Percentiles rank a stretch among this genome's conserved stretches.
phyloP scores from a whole-genome alignment of 2,329 filamentous ascomycete species.

The Fusarium clavum region DNA sequence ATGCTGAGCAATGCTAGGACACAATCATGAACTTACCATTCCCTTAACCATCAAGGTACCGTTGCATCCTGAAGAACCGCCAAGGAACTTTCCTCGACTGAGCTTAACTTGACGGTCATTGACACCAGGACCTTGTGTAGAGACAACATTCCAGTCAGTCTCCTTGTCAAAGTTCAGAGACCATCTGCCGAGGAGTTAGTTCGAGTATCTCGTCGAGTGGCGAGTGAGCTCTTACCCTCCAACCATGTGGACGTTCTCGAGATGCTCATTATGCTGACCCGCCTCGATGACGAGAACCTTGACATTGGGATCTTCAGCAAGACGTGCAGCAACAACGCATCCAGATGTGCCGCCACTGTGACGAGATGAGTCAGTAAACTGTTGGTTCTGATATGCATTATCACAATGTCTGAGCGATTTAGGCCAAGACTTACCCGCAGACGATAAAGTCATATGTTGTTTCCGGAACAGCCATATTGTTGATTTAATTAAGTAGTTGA shows the following conservation, averaged over 20 bases:
- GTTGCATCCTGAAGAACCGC: constrained; percentile 62
- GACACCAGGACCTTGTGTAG: constrained; percentile 53
- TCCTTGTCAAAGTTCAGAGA: constrained; percentile 60
- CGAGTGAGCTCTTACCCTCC: constrained; percentile 54
- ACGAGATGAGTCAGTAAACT: not conserved
- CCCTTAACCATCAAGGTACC: constrained; percentile 63
- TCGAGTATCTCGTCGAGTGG: too few relatives aligned
- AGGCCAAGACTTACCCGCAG: constrained; percentile 47
- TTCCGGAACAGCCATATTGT: constrained; percentile 37
- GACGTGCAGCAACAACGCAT: constrained; percentile 53
- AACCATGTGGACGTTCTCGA: constrained; percentile 64
- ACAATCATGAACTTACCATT: constrained; percentile 29
- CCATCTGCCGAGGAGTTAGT: constrained; percentile 48
- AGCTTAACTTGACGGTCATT: constrained; percentile 59
- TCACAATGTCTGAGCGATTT: not conserved
- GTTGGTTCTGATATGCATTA: not conserved
- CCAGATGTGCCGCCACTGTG: constrained; percentile 52
- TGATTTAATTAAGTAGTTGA: not conserved
- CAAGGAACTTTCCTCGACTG: constrained; percentile 62
- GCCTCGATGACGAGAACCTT: constrained; percentile 53
- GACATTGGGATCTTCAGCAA: constrained; percentile 50
- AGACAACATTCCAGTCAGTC: constrained; percentile 64
- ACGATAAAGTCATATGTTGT: constrained; percentile 50
- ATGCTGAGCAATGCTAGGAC: not conserved
- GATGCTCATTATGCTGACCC: constrained; percentile 55